Base-by-base conservation (phyloP, 2,329 filamentous ascomycete genomes). In the Colletotrichum sp. region DNA sequence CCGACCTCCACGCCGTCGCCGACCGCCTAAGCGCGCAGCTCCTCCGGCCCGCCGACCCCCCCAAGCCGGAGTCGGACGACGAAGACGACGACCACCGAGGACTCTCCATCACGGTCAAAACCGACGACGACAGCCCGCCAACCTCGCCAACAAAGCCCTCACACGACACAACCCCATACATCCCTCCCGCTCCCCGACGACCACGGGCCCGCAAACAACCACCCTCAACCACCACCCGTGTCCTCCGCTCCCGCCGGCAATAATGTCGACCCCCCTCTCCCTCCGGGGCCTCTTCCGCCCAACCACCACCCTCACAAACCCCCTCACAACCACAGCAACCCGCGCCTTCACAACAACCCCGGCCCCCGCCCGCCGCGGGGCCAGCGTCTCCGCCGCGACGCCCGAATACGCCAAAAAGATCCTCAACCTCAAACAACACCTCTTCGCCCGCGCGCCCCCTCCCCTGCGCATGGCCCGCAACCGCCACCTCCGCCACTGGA, bases 401-500 rank as follows among this genome's bases (percentile, higher is more conserved):
- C 86, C 83, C 30, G 85, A 84, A 65, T 85, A 85, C 75, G 86
- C 85, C 80, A 78, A 80, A n/a, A 86, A 87, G 78, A 86, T 90
- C 80, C 78, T 82, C 66, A 87, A 86, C 75, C 84, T 90, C 75
- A 86, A 85, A 74, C 81, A 85, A 68, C 88, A 89, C 77, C 88
- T 89, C 83, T 88, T 89, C 79, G 87, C 88, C 34, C 84, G 83
- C n/a, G 87, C 88, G 1, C 90, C 90, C 7, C 87, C 91, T 0
- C 96, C 97, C 1, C 91, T 99, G 79, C 94, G 95, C 81, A 96
- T 99, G 91, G 95, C 92, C 55, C 95, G 96, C 80, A 94, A 94
- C 85, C 93, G 97, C 72, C 91, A 93, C 85, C 92, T 99, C 78
- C 95, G 97, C 63, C 97, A 99, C 89, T 99, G 97, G 97, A 99